Conservation (phyloP, 805 yeast genomes). For the Metschnikowia chrysomelidarum region DNA sequence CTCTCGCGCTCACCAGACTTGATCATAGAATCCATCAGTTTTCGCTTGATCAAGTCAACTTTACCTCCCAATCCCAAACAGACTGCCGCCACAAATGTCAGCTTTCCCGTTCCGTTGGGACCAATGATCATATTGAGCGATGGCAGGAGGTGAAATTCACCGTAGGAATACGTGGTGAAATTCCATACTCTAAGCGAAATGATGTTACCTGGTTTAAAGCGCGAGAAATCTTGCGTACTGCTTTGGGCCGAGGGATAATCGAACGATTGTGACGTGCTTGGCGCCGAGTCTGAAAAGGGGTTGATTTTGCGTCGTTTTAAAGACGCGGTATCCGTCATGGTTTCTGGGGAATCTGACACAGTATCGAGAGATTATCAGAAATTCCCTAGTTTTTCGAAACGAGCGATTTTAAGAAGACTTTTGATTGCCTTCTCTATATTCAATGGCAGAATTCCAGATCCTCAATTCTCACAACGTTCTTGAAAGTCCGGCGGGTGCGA, state of each 20-base stretch:
- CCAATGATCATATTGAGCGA: slow-evolving; percentile 89
- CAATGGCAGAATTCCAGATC: too few relatives aligned
- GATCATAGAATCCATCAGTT: slow-evolving; percentile 66
- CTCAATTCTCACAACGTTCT: too few relatives aligned
- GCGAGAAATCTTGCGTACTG: not conserved
- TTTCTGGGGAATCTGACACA: too few relatives aligned
- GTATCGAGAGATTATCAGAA: too few relatives aligned
- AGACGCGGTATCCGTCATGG: too few relatives aligned
- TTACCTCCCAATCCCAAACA: slow-evolving; percentile 87
- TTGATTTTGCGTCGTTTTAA: slow-evolving; percentile 6
- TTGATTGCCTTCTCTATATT: too few relatives aligned
- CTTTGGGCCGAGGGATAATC: not conserved
- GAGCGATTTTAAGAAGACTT: too few relatives aligned
- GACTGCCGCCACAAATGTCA: slow-evolving; percentile 89
- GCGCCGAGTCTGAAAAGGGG: slow-evolving; percentile 2
- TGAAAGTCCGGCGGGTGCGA: too few relatives aligned
- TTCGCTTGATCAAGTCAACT: slow-evolving; percentile 67
- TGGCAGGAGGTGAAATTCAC: slow-evolving; percentile 78
- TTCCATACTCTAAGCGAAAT: slow-evolving; percentile 52
- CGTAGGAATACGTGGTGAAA: slow-evolving; percentile 66
- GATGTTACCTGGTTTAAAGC: slow-evolving; percentile 44
- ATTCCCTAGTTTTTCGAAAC: too few relatives aligned
- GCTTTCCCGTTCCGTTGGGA: slow-evolving; percentile 95
- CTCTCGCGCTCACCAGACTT: slow-evolving; percentile 57
- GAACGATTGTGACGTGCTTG: not conserved